Evolutionary conservation across 441 rosid genomes (phyloP).

Genomic region (Jatropha multifida): DNA sequence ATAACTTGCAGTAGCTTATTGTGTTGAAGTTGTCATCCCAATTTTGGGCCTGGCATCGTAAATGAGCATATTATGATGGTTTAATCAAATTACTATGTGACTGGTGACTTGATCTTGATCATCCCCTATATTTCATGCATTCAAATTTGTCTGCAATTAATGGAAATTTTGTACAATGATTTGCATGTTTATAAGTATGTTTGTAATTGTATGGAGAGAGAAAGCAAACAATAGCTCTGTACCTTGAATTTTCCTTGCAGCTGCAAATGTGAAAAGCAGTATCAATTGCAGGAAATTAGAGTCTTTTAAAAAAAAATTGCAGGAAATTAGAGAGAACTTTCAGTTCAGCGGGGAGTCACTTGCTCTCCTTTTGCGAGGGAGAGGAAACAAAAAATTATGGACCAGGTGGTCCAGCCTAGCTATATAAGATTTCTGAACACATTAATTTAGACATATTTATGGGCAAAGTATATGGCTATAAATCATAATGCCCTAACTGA

Average conservation of each 20-base stretch:
- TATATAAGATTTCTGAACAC: not conserved
- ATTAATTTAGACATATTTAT: not conserved
- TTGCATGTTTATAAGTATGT: not conserved
- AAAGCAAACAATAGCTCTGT: not conserved
- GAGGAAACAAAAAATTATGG: not conserved
- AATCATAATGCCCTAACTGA: no score
- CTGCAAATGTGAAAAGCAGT: not conserved
- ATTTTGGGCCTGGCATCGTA: not conserved
- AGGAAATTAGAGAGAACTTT: not conserved
- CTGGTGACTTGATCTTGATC: not conserved
- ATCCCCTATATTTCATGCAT: not conserved
- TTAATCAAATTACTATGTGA: not conserved
- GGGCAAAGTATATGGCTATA: no score
- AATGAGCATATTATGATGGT: not conserved
- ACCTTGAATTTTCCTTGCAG: not conserved
- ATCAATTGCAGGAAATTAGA: not conserved
- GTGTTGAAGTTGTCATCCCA: no score
- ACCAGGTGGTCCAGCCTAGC: not conserved
- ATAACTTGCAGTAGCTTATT: no score
- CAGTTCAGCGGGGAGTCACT: not conserved
- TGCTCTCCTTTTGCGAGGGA: not conserved
- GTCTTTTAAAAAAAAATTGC: not conserved
- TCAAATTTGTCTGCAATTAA: not conserved
- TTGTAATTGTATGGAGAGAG: not conserved
- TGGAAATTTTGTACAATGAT: not conserved